These are phyloP conservation scores for Zarea fungicola DNA, from an alignment of 2,329 filamentous ascomycete genomes.

Conservation along the genomic window DNA sequence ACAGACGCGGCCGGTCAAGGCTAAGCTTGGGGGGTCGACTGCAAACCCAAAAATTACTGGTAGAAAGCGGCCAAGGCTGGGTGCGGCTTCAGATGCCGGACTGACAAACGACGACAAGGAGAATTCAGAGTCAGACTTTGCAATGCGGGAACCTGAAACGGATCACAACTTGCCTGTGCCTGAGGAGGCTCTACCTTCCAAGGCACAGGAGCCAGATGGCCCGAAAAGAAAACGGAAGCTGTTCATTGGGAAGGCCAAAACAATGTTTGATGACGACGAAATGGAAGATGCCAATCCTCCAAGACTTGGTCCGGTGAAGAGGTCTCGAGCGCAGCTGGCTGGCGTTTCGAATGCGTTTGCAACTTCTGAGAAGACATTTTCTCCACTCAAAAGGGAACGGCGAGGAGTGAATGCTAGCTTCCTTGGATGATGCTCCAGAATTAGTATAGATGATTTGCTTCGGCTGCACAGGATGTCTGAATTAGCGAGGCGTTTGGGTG, in stretches of 20 bases:
- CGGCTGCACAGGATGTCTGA: too few species aligned
- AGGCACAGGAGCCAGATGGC: slow-evolving; percentile 23
- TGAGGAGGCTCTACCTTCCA: slow-evolving; percentile 14
- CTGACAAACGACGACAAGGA: background rate
- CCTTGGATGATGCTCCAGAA: slow-evolving; percentile 33
- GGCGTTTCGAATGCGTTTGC: slow-evolving; percentile 42
- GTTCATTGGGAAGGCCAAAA: slow-evolving; percentile 56
- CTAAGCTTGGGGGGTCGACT: too few species aligned
- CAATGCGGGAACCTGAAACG: background rate
- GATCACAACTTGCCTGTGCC: background rate
- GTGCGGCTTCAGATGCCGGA: background rate
- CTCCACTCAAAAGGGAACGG: slow-evolving; percentile 66
- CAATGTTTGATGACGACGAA: slow-evolving; percentile 65
- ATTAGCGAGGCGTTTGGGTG: background rate
- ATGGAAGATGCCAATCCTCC: background rate
- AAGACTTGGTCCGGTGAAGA: background rate
- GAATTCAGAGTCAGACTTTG: background rate
- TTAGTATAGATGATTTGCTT: background rate
- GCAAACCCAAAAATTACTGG: background rate
- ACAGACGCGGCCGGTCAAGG: too few species aligned
- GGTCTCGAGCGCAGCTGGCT: slow-evolving; percentile 30
- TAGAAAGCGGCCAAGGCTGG: background rate
- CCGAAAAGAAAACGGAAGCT: slow-evolving; percentile 72
- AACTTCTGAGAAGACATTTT: slow-evolving; percentile 50
- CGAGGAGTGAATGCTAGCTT: slow-evolving; percentile 60